Evolutionary conservation across 2,329 filamentous ascomycete species (phyloP).

Genomic region (Calcarisporium arbuscula): DNA sequence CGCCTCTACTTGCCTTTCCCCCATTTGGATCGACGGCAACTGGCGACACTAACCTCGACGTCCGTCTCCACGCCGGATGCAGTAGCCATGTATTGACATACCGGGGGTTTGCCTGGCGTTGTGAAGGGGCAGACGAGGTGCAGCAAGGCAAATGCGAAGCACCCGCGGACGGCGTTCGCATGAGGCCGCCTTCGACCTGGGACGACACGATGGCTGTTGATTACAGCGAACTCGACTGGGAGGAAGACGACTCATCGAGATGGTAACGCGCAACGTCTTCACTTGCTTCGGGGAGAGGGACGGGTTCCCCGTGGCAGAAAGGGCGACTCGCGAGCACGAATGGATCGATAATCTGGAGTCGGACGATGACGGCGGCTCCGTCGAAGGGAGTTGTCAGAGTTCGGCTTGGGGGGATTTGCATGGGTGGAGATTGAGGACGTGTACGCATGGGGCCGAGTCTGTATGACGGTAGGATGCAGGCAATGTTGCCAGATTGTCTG

Average conservation of each 20-base stretch:
- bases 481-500: no score
- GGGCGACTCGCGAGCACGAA: conserved; percentile 6
- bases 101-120: conserved; percentile 7
- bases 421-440: no score
- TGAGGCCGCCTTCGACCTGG: not conserved
- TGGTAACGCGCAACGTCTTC: conserved; percentile 7
- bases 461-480: no score
- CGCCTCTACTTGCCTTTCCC: conserved; percentile 12
- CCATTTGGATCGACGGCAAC: conserved; percentile 12
- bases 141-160: not conserved
- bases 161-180: not conserved
- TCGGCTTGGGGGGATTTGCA: no score
- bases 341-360: conserved; percentile 1
- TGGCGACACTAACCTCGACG: conserved; percentile 12
- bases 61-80: conserved; percentile 11
- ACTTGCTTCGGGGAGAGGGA: conserved; percentile 6
- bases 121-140: conserved; percentile 1
- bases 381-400: not conserved
- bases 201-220: conserved; percentile 1
- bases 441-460: no score
- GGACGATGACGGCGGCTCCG: conserved; percentile 1
- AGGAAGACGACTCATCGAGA: conserved; percentile 7
- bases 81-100: conserved; percentile 6
- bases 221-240: conserved; percentile 9
- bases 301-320: conserved; percentile 8